Base-by-base conservation (phyloP, 768 basidiomycete genomes). In the Suillus alpinus region DNA sequence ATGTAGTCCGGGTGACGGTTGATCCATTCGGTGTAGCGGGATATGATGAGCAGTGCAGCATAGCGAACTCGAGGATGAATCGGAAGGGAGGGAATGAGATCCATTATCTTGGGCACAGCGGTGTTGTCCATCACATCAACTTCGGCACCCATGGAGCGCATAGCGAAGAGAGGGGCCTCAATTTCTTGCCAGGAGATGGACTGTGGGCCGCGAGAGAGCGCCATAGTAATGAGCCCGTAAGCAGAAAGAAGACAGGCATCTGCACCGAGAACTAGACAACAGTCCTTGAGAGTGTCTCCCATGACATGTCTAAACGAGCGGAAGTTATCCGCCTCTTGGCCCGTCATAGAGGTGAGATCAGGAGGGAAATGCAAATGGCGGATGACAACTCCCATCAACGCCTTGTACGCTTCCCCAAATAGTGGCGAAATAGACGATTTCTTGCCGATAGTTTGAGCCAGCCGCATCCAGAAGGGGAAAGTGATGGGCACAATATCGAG, bases 221-320 rank as follows among this genome's bases (percentile, higher is more conserved):
- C 92, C 7, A 76, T 71, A 34, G 86, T 86, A 63, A 98, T 89
- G 70, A 92, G 81, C 62, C 91, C 87, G 75, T 92, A 92, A 2
- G 95, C 83, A 3, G 89, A 82, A 57, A 88, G 73, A 46, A 99
- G 80, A 69, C 97, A 98, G 2, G 81, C 82, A 56, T 94, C 89
- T 2, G 95, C 84, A 47, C 94, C 91, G 49, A 99, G 83, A 51
- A 99, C 94, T 64, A 88, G 84, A 75, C 97, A 99, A 71, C 97
- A 98, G 71, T 99, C 97, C 76, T 99, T 99, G 64, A 99, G 82
- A 4, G 97, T 98, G 72, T 99, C 95, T 41, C 97, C 97, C 92
- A 99, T 98, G 62, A 95, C 87, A 78, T 99, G 97, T 52, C 97
- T 83, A 80, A 99, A 99, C 4, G 87, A 84, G 23, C 97, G 85